Conservation (phyloP, 2,329 filamentous ascomycete genomes). For the Stemphylium vesicarium region DNA sequence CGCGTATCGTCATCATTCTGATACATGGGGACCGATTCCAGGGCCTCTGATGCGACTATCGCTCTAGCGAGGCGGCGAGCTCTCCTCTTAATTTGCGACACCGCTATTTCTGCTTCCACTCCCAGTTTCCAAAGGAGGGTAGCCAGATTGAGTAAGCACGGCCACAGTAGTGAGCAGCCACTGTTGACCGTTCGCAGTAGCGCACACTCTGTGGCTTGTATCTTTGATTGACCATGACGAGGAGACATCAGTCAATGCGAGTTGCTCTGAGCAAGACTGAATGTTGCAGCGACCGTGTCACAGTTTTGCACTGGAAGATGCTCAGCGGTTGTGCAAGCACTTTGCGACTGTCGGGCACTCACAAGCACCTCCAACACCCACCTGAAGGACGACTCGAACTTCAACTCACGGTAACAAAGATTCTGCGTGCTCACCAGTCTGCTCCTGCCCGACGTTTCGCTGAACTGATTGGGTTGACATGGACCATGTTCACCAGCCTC, state of each 20-base stretch:
- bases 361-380: too few species aligned
- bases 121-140: neutral
- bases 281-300: too few species aligned
- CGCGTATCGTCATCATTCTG: neutral
- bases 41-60: neutral
- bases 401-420: too few species aligned
- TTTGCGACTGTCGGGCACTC: too few species aligned
- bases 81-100: constrained; percentile 11
- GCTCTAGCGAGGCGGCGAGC: neutral
- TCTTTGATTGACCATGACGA: neutral
- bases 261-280: too few species aligned
- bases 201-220: neutral
- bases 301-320: too few species aligned
- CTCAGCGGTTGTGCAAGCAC: too few species aligned
- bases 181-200: constrained; percentile 2
- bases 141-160: constrained; percentile 12
- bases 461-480: too few species aligned
- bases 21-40: constrained; percentile 5
- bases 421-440: too few species aligned
- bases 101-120: constrained; percentile 9
- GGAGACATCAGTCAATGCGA: neutral
- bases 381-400: too few species aligned
- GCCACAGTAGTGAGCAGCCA: constrained; percentile 35
- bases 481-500: neutral
- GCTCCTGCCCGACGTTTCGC: too few species aligned